Evolutionary conservation across 768 basidiomycete genomes (phyloP).

Genomic region (Rhodotorula paludigena): DNA sequence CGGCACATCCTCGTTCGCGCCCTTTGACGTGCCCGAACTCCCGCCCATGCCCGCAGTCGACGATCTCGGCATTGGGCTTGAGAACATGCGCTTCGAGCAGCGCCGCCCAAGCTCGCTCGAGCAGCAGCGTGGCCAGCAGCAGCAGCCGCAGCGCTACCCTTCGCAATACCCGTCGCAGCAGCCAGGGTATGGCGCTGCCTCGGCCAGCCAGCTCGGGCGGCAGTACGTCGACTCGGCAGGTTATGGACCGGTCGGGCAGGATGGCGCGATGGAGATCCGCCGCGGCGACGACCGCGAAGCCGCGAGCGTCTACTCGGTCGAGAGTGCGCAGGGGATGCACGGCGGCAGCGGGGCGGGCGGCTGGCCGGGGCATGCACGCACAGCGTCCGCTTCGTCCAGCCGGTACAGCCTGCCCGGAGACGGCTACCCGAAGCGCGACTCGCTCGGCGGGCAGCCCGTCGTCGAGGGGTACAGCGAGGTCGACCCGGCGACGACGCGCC

Average conservation of each 20-base stretch:
- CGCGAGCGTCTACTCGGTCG: slow-evolving; percentile 37
- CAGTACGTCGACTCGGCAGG: background rate
- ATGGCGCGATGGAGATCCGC: slow-evolving; percentile 38
- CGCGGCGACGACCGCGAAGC: slow-evolving; percentile 11
- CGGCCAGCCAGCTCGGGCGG: slow-evolving; percentile 13
- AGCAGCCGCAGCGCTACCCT: slow-evolving; percentile 1
- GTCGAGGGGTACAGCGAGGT: slow-evolving; percentile 15
- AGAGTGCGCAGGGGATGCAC: background rate
- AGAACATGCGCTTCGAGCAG: slow-evolving; percentile 37
- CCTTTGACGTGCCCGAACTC: slow-evolving; percentile 24
- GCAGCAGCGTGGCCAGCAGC: background rate
- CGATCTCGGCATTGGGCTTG: slow-evolving; percentile 37
- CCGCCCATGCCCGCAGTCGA: slow-evolving; percentile 27
- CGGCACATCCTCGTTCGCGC: slow-evolving; percentile 6
- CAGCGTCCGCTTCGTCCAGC: background rate
- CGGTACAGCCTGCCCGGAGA: background rate
- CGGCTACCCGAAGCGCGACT: background rate
- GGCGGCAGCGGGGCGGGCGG: background rate
- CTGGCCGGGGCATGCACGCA: background rate
- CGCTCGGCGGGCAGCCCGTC: background rate
- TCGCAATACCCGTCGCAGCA: no score
- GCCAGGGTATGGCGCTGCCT: no score
- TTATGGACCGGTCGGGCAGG: background rate
- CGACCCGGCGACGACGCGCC: slow-evolving; percentile 5
- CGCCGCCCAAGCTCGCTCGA: background rate